Evolutionary conservation across 2,329 filamentous ascomycete species (phyloP).

Genomic region (Pseudogymnoascus sp.): DNA sequence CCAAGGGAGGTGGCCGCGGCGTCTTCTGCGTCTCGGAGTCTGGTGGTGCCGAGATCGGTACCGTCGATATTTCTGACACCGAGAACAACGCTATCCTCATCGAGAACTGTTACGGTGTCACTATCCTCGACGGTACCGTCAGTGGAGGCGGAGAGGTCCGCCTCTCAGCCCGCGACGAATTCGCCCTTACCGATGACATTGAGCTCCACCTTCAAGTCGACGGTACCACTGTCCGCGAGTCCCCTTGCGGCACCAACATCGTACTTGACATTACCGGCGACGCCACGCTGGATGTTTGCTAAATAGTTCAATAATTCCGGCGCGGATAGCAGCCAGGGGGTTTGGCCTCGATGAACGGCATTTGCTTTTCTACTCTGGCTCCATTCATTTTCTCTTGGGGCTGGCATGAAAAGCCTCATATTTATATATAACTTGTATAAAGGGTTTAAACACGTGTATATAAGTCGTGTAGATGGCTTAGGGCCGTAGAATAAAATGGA

Average conservation of each 20-base stretch:
- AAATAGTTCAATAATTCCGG: not conserved
- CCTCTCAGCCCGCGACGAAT: constrained; percentile 43
- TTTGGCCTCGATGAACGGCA: not conserved
- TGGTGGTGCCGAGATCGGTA: constrained; percentile 42
- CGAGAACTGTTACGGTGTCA: constrained; percentile 51
- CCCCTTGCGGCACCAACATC: constrained; percentile 45
- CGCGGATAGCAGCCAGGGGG: not conserved
- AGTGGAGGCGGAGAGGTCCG: constrained; percentile 48
- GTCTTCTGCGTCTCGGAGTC: constrained; percentile 50
- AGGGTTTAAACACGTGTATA: not conserved
- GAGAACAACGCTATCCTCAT: constrained; percentile 49
- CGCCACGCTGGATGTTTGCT: constrained; percentile 36
- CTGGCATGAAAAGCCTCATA: not conserved
- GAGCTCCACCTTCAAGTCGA: constrained; percentile 42
- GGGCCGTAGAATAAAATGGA: not conserved
- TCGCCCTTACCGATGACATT: constrained; percentile 44
- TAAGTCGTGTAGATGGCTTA: not conserved
- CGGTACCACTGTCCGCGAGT: constrained; percentile 42
- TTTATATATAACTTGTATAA: constrained; percentile 1
- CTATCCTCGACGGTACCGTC: constrained; percentile 42
- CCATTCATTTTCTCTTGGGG: not conserved
- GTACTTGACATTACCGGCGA: constrained; percentile 41
- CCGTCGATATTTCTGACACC: constrained; percentile 42
- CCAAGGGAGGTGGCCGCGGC: constrained; percentile 47
- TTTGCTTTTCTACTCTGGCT: not conserved